These are phyloP conservation scores for Cercospora canescens DNA, from an alignment of 2,329 filamentous ascomycete species.

Conservation along the genomic window DNA sequence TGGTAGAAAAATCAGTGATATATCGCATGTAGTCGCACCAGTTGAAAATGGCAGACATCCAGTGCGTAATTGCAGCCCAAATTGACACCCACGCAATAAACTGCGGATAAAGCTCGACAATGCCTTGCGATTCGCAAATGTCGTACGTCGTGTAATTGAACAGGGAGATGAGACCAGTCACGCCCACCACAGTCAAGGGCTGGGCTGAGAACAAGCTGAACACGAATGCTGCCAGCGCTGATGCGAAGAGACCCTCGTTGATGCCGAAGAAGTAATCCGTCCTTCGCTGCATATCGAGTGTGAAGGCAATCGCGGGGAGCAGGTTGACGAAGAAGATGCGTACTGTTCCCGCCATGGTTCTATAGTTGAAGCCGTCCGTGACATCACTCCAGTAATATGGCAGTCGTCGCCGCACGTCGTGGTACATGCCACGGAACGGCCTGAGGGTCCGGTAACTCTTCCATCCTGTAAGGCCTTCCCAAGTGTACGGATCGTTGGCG, in stretches of 20 bases:
- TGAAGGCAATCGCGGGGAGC: constrained; percentile 59
- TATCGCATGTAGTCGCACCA: constrained; percentile 60
- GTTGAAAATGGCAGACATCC: constrained; percentile 55
- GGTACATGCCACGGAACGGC: constrained; percentile 55
- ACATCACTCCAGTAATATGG: constrained; percentile 60
- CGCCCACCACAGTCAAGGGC: constrained; percentile 58
- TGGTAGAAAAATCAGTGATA: constrained; percentile 58
- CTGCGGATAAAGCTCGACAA: constrained; percentile 50
- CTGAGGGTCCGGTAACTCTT: constrained; percentile 40
- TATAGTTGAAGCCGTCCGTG: constrained; percentile 55
- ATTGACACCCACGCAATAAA: constrained; percentile 60
- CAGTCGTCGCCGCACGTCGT: constrained; percentile 54
- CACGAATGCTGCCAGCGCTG: constrained; percentile 56
- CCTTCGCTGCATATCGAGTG: constrained; percentile 58
- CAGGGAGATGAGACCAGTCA: constrained; percentile 54
- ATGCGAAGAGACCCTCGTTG: constrained; percentile 58
- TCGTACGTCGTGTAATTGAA: constrained; percentile 64
- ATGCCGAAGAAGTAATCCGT: constrained; percentile 57
- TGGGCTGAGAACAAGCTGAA: constrained; percentile 55
- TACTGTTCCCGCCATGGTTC: constrained; percentile 55
- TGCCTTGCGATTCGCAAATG: constrained; percentile 53
- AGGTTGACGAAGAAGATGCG: constrained; percentile 62
- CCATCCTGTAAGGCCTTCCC: constrained; percentile 38
- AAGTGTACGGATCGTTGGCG: constrained; percentile 38
- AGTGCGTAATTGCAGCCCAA: constrained; percentile 60